A percentile compares a stretch with the other conserved stretches of the same genome.
Conservation (phyloP, 495 filamentous ascomycete species). For the Neurospora tetrasperma region DNA sequence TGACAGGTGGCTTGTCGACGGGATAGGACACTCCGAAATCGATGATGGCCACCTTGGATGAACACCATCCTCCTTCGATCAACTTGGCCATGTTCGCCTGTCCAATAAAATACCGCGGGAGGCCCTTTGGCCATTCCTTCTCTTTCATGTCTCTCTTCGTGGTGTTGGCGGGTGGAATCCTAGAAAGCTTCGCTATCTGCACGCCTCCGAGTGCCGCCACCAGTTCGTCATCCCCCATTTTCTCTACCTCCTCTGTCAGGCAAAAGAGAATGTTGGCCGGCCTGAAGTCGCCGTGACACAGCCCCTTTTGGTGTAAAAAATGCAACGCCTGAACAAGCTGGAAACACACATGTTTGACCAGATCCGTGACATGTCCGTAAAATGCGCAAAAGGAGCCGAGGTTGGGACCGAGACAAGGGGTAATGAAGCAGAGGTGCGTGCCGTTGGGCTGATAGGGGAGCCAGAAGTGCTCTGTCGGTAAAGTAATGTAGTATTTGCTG, state of each 20-base stretch:
- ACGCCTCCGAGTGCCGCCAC: slow-evolving; percentile 7
- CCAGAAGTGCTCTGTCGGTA: slow-evolving; percentile 23
- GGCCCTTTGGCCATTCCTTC: background rate
- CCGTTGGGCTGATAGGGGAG: slow-evolving; percentile 28
- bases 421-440: slow-evolving; percentile 25
- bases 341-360: slow-evolving; percentile 17
- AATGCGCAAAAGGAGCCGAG: rapidly evolving
- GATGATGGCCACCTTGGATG: slow-evolving; percentile 9
- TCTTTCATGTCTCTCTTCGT: background rate
- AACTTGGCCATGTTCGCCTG: background rate
- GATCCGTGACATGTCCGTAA: slow-evolving; percentile 1
- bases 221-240: slow-evolving; percentile 7
- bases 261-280: slow-evolving; percentile 17
- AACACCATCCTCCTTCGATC: slow-evolving; percentile 1
- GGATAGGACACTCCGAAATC: slow-evolving; percentile 21
- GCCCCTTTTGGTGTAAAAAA: slow-evolving; percentile 13
- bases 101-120: slow-evolving; percentile 16
- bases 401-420: slow-evolving; percentile 14
- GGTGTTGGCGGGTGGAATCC: background rate
- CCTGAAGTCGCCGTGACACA: slow-evolving; percentile 22
- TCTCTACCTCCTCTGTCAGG: slow-evolving; percentile 15
- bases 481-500: slow-evolving; percentile 5
- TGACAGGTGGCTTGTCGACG: background rate
- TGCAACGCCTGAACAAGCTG: slow-evolving; percentile 11
- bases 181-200: background rate